phyloP scores from a whole-genome alignment of 768 basidiomycete species.

The Hydnomerulius pinastri region DNA sequence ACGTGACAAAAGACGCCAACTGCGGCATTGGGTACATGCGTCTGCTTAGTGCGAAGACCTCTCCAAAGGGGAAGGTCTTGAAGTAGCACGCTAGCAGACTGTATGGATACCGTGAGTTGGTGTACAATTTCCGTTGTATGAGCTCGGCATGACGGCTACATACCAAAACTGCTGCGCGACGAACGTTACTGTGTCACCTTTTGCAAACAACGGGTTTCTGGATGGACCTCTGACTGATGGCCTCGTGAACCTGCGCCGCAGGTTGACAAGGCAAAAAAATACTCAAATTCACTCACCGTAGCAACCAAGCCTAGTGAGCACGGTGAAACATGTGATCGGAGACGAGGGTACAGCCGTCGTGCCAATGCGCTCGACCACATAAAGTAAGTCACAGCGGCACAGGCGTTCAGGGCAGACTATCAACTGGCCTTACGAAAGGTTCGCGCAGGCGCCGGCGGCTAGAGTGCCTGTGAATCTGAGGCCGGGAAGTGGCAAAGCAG shows the following conservation, averaged over 20 bases:
- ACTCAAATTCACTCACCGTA: neutral
- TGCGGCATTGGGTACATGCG: neutral
- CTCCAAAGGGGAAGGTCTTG: conserved; percentile 7
- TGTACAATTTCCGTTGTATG: conserved; percentile 27
- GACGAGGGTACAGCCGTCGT: no score
- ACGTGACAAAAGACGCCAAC: neutral
- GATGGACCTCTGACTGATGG: neutral
- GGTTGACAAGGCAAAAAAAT: neutral
- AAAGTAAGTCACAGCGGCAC: no score
- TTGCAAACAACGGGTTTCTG: neutral
- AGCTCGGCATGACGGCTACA: conserved; percentile 21
- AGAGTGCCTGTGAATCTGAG: no score
- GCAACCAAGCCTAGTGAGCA: neutral
- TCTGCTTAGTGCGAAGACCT: neutral
- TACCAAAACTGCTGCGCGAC: conserved; percentile 4
- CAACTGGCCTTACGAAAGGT: no score
- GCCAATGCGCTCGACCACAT: no score
- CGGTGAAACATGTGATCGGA: neutral
- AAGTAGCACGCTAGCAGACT: conserved; percentile 8
- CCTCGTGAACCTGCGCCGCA: no score
- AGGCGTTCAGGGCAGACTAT: no score
- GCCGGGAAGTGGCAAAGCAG: no score
- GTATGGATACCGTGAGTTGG: conserved; percentile 13
- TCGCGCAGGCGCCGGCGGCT: no score
- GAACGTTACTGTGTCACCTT: conserved; percentile 10